These are phyloP conservation scores for Stachybotrys chartarum DNA, from an alignment of 2,329 filamentous ascomycete genomes.

Conservation along the genomic window DNA sequence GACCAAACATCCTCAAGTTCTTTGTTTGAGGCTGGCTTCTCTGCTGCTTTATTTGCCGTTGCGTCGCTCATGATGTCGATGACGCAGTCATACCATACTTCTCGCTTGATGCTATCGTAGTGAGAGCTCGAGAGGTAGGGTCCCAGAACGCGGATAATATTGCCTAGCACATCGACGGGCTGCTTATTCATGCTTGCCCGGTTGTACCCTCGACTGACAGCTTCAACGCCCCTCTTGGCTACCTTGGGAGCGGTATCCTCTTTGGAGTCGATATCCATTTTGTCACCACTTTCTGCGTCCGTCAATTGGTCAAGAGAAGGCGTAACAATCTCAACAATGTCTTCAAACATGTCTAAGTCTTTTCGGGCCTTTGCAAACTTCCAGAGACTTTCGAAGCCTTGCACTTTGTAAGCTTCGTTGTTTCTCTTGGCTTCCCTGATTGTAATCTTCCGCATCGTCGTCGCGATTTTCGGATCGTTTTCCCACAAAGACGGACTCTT, in stretches of 20 bases:
- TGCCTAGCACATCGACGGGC: slow-evolving; percentile 28
- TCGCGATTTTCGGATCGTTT: slow-evolving; percentile 42
- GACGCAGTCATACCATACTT: slow-evolving; percentile 45
- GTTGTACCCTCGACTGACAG: slow-evolving; percentile 42
- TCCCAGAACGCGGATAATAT: slow-evolving; percentile 31
- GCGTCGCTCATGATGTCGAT: slow-evolving; percentile 39
- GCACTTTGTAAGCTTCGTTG: slow-evolving; percentile 74
- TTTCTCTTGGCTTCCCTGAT: slow-evolving; percentile 86
- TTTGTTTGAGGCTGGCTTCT: slow-evolving; percentile 5
- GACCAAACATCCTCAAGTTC: slow-evolving; percentile 13
- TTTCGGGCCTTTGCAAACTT: slow-evolving; percentile 60
- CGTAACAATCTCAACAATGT: slow-evolving; percentile 57
- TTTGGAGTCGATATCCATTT: slow-evolving; percentile 62
- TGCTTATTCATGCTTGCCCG: slow-evolving; percentile 27
- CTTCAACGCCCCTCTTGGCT: slow-evolving; percentile 43
- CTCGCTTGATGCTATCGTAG: slow-evolving; percentile 37
- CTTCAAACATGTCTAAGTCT: slow-evolving; percentile 63
- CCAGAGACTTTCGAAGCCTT: slow-evolving; percentile 67
- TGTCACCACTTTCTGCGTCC: slow-evolving; percentile 38
- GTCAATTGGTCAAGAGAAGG: slow-evolving; percentile 52
- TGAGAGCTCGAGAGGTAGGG: slow-evolving; percentile 29
- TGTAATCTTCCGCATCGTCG: slow-evolving; percentile 71
- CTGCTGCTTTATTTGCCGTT: slow-evolving; percentile 9
- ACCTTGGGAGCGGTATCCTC: slow-evolving; percentile 36
- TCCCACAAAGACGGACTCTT: slow-evolving; percentile 54